A percentile compares a stretch with the other conserved stretches of the same genome.
Evolutionary conservation across 176 grass and related monocot species (phyloP).

Genomic region (Triticum dicoccoides): DNA sequence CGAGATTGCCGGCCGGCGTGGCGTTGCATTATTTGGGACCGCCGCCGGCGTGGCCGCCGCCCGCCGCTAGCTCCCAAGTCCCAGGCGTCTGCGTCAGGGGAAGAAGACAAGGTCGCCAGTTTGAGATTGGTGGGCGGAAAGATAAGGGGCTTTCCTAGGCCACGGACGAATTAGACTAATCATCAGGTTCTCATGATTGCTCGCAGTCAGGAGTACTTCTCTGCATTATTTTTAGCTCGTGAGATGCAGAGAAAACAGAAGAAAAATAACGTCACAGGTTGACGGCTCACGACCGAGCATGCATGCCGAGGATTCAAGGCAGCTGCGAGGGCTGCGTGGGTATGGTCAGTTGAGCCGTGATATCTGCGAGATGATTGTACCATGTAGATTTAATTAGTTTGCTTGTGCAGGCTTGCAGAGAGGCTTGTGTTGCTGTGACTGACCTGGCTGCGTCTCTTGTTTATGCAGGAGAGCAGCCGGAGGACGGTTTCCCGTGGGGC

Average conservation of each 20-base stretch:
- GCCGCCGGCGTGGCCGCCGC: not conserved
- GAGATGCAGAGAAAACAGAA: not conserved
- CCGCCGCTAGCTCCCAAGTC: no score
- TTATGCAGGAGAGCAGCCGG: no score
- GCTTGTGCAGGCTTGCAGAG: not conserved
- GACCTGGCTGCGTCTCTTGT: no score
- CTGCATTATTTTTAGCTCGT: not conserved
- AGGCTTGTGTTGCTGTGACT: not conserved
- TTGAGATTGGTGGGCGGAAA: not conserved
- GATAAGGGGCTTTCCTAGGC: not conserved
- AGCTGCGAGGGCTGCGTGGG: no score
- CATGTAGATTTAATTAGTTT: not conserved
- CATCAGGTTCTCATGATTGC: not conserved
- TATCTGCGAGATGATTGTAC: not conserved
- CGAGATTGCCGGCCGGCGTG: not conserved
- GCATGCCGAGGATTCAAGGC: no score
- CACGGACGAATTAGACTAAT: not conserved
- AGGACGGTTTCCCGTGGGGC: no score
- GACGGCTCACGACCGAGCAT: not conserved
- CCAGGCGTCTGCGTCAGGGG: no score
- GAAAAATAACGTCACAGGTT: not conserved
- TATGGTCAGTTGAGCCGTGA: not conserved
- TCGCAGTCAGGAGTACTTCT: not conserved
- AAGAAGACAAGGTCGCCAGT: not conserved
- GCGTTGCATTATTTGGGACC: not conserved